Evolutionary conservation across 129 eudicot species (phyloP).

Genomic region (Escallonia herrerae): DNA sequence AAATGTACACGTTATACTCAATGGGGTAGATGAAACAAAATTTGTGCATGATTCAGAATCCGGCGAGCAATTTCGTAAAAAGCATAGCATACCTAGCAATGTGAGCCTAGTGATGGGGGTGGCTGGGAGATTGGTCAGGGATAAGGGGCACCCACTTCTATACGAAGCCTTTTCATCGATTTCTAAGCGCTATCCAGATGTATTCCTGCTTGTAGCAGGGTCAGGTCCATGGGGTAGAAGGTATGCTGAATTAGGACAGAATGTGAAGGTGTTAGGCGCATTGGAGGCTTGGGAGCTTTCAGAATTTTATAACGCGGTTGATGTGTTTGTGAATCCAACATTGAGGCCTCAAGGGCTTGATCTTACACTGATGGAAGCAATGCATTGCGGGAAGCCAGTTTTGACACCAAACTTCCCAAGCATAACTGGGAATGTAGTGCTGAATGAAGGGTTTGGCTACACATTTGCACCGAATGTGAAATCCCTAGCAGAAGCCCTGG

Average conservation of each 20-base stretch:
- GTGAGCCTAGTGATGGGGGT: slow-evolving; percentile 25
- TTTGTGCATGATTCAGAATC: slow-evolving; percentile 11
- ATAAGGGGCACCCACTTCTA: slow-evolving; percentile 33
- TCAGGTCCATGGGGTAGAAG: slow-evolving; percentile 31
- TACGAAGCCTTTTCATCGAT: slow-evolving; percentile 22
- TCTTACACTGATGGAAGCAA: slow-evolving; percentile 28
- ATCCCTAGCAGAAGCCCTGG: slow-evolving; percentile 15
- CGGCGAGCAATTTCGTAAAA: slow-evolving; percentile 13
- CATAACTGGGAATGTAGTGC: slow-evolving; percentile 22
- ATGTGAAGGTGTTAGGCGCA: slow-evolving; percentile 20
- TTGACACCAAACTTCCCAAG: slow-evolving; percentile 31
- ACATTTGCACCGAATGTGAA: slow-evolving; percentile 24
- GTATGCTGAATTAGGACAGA: slow-evolving; percentile 20
- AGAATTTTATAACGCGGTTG: slow-evolving; percentile 20
- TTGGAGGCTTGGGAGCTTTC: slow-evolving; percentile 15
- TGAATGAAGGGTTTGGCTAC: slow-evolving; percentile 17
- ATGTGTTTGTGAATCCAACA: slow-evolving; percentile 31
- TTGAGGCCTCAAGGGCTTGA: slow-evolving; percentile 10
- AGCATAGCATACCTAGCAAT: slow-evolving; percentile 20
- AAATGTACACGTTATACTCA: slow-evolving; percentile 30
- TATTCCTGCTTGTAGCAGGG: slow-evolving; percentile 20
- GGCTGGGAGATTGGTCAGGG: slow-evolving; percentile 27
- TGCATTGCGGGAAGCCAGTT: slow-evolving; percentile 23
- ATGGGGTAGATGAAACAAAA: slow-evolving; percentile 27
- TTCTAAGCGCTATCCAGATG: neutral